These are phyloP conservation scores for Escovopsis sp. DNA, from an alignment of 2,329 filamentous ascomycete genomes.

Conservation along the genomic window DNA sequence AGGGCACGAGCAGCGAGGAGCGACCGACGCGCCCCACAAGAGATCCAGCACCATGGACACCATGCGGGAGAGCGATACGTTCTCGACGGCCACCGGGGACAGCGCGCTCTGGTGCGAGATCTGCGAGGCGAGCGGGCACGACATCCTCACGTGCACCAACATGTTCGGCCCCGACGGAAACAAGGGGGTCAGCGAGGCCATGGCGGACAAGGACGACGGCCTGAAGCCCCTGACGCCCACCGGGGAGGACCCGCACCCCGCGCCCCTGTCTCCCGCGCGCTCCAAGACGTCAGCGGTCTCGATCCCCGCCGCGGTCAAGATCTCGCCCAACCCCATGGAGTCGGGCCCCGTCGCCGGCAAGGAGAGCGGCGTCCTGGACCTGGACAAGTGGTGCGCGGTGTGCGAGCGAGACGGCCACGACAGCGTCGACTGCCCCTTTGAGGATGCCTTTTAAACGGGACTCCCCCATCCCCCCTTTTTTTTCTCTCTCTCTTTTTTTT, in stretches of 20 bases:
- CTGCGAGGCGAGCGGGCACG: constrained; percentile 81
- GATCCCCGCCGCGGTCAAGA: constrained; percentile 27
- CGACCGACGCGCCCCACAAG: constrained; percentile 30
- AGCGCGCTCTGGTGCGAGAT: constrained; percentile 85
- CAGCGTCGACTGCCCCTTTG: constrained; percentile 87
- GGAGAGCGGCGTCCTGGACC: constrained; percentile 62
- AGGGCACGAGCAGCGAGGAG: constrained; percentile 29
- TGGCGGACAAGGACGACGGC: constrained; percentile 23
- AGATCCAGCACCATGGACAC: constrained; percentile 46
- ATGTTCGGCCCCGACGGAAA: constrained; percentile 50
- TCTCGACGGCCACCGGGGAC: constrained; percentile 57
- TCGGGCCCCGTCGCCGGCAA: constrained; percentile 61
- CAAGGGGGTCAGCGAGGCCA: constrained; percentile 18
- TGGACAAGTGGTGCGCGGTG: constrained; percentile 88
- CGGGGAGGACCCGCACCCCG: constrained; percentile 32
- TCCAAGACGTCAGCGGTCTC: constrained; percentile 25
- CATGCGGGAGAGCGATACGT: constrained; percentile 55
- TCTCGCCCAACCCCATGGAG: constrained; percentile 48
- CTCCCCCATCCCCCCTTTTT: not conserved
- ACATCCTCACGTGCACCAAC: constrained; percentile 86
- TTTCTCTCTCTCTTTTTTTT: too few species aligned
- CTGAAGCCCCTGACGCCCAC: constrained; percentile 25
- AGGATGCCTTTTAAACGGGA: constrained; percentile 51
- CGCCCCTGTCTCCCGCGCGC: constrained; percentile 39
- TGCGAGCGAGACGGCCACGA: constrained; percentile 95